Base-by-base conservation (phyloP, 148 eudicot species). In the Amaranthus palmeri region DNA sequence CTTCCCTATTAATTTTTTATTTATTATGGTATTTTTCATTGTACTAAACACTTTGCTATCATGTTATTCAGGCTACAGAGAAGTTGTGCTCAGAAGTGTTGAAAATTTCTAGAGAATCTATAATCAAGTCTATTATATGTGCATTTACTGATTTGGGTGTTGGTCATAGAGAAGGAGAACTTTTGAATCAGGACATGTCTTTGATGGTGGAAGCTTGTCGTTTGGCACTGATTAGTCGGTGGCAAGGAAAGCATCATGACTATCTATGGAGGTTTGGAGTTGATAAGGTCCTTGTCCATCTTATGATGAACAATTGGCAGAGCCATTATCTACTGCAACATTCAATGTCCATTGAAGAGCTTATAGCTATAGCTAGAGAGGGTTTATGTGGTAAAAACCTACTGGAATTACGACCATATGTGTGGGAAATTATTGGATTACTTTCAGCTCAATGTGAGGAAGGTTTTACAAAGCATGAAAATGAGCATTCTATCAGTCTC, bases 351-450 rank as follows among this genome's bases (percentile, higher is more conserved):
- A 41, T 81, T 70, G 77, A 81, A 54, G 88, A 88, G 70, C 86
- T 83, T 60, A 80, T 86, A 75, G 60, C 62, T 63, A 44, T 84
- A 57, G 81, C 80, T 59, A 85, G 76, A 62, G 80, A 85, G 62
- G 80, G 81, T 80, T 70, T 83, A 50, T 67, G 62, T 67, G 72
- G 82, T 51, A 76, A 83, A 50, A 71, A 71, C 74, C 83, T 81
- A 49, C 75, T 72, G 63, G 74, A 71, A 42, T 41, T 87, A 72
- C 83, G 91, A 76, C 84, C 88, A 61, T 86, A 68, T 79, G 70
- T 91, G 36, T 93, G 92, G 95, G 95, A 85, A 75, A 89, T 89
- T 76, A 79, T 87, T 82, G 96, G 96, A 51, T 83, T 85, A 79
- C 92, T 93, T 81, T 87, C 86, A 50, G 81, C 87, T 44, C 88